These are phyloP conservation scores for Moelleriella libera DNA, from an alignment of 2,329 filamentous ascomycete species.

Conservation along the genomic window DNA sequence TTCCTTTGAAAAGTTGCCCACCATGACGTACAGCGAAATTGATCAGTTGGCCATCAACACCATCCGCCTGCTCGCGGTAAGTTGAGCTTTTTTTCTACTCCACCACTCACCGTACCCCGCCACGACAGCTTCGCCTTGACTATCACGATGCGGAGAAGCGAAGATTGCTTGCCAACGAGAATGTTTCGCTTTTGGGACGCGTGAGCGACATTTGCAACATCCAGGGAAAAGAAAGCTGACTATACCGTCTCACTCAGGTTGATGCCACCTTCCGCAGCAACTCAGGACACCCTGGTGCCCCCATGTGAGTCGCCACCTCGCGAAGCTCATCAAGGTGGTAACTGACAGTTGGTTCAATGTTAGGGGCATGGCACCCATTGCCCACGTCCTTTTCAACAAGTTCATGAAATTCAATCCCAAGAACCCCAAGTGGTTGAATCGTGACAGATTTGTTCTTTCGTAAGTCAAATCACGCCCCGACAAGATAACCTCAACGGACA, in stretches of 20 bases:
- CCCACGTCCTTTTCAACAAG: constrained; percentile 97
- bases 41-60: constrained; percentile 95
- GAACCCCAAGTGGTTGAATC: constrained; percentile 94
- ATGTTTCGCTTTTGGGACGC: too few relatives aligned
- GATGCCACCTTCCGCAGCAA: constrained; percentile 95
- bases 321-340: constrained; percentile 1
- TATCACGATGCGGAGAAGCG: not conserved
- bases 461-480: constrained; percentile 37
- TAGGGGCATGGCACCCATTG: constrained; percentile 77
- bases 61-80: constrained; percentile 89
- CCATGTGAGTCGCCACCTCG: constrained; percentile 50
- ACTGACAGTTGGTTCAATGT: constrained; percentile 16
- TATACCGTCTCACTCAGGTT: constrained; percentile 41
- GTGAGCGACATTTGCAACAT: not conserved
- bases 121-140: constrained; percentile 8
- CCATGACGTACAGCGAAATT: constrained; percentile 78
- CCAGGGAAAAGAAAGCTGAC: not conserved
- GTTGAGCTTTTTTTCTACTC: constrained; percentile 27
- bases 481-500: not conserved
- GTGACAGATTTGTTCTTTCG: constrained; percentile 98
- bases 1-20: constrained; percentile 24
- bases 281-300: constrained; percentile 96
- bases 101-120: constrained; percentile 13
- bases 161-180: not conserved
- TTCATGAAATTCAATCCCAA: constrained; percentile 99